Evolutionary conservation across 345 rosid species (phyloP), one percentile per base, ranked within the genome.

Genomic region (Camelina hispida): DNA sequence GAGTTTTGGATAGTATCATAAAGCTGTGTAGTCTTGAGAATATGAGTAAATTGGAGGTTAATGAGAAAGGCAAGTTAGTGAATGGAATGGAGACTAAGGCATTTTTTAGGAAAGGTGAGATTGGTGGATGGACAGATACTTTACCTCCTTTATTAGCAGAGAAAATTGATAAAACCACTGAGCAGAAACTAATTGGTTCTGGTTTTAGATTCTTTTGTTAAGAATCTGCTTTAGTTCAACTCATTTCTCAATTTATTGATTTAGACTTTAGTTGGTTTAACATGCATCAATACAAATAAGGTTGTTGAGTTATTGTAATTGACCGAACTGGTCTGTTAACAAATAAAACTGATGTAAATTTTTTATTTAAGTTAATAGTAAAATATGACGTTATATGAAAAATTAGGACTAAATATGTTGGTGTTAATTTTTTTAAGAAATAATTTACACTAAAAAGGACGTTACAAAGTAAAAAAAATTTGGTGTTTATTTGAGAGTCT

Each of bases 21-120:
- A 74, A 78, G 62, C 13, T 86, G 51, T 86, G 91, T 62, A 85
- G 91, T 25, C 80, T 88, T 18, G 83, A 81, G n/a, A 70, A 61
- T 23, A 6, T 86, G 79, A 82, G 85, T 52, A 86, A 74, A 6
- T 20, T 85, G 66, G 84, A 85, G 58, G 87, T 88, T 51, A 88
- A 86, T 50, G 62, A 60, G 48, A 64, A 16, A 0, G 86, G 87
- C 4, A 84, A 65, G 50, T 16, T 87, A 46, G 2, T 68, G 13
- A 64, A 84, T 54, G 87, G 87, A 2, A 80, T 79, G 68, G 74
- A 55, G 56, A 66, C 55, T 22, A 66, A 69, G 25, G 38, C 73
- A 0, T 85, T 83, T 38, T 86, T 83, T 54, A 72, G 93, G 28
- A 79, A 69, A 68, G 91, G 91, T 9, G 79, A 81, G 66, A 73